phyloP scores from a whole-genome alignment of 2,329 filamentous ascomycete species.

The Metarhizium humberi region DNA sequence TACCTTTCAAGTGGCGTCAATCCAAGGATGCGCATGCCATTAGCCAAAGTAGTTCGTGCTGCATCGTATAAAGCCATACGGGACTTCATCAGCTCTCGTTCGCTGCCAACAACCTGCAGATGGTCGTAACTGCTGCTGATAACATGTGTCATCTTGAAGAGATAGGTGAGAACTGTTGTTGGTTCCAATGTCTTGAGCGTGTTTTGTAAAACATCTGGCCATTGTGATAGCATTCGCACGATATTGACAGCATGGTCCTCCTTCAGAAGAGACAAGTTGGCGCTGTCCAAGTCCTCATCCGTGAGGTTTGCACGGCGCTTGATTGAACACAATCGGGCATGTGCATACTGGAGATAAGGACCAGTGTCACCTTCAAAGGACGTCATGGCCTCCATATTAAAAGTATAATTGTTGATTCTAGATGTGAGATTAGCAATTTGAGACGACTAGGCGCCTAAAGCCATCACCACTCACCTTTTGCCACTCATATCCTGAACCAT shows the following conservation, averaged over 20 bases:
- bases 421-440: slow-evolving; percentile 7
- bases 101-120: slow-evolving; percentile 71
- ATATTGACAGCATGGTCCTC: slow-evolving; percentile 67
- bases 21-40: slow-evolving; percentile 76
- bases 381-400: slow-evolving; percentile 75
- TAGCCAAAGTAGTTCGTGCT: slow-evolving; percentile 65
- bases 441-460: neutral
- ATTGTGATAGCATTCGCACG: slow-evolving; percentile 68
- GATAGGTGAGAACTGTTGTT: slow-evolving; percentile 42
- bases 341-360: slow-evolving; percentile 76
- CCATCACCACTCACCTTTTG: slow-evolving; percentile 55
- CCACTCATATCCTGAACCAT: slow-evolving; percentile 98
- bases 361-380: slow-evolving; percentile 81
- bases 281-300: slow-evolving; percentile 48
- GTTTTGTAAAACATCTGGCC: slow-evolving; percentile 77
- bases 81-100: slow-evolving; percentile 55
- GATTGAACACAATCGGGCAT: slow-evolving; percentile 61
- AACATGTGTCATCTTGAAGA: slow-evolving; percentile 80
- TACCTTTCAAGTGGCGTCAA: slow-evolving; percentile 62
- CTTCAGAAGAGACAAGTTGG: slow-evolving; percentile 58
- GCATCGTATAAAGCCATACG: slow-evolving; percentile 54
- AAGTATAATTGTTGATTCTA: slow-evolving; percentile 57
- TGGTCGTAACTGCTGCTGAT: slow-evolving; percentile 76
- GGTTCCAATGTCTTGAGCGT: slow-evolving; percentile 80
- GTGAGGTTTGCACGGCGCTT: slow-evolving; percentile 45